phyloP scores from a whole-genome alignment of 768 basidiomycete genomes.

The Lactarius evosmus region DNA sequence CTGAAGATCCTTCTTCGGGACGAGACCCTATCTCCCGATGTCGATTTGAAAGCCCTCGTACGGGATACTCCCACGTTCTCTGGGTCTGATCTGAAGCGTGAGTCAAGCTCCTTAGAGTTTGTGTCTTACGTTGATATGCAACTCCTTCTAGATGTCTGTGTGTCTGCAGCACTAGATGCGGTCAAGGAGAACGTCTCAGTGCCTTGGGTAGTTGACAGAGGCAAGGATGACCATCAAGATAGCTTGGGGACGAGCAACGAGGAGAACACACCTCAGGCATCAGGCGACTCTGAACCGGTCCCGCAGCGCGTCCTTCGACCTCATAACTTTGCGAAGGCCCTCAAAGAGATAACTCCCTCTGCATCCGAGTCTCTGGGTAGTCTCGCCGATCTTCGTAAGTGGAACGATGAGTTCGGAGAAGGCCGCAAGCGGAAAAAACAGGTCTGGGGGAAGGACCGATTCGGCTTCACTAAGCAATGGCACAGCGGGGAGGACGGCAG shows the following conservation, averaged over 20 bases:
- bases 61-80: slow-evolving; percentile 83
- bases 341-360: slow-evolving; percentile 88
- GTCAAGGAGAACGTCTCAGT: slow-evolving; percentile 81
- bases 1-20: slow-evolving; percentile 83
- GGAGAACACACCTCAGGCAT: neutral
- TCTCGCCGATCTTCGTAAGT: slow-evolving; percentile 72
- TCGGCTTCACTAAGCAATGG: slow-evolving; percentile 70
- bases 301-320: slow-evolving; percentile 43
- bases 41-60: slow-evolving; percentile 59
- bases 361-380: slow-evolving; percentile 79
- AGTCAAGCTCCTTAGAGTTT: slow-evolving; percentile 33
- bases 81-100: slow-evolving; percentile 93
- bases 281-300: slow-evolving; percentile 1
- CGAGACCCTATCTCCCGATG: slow-evolving; percentile 63
- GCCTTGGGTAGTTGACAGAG: slow-evolving; percentile 56
- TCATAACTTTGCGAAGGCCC: slow-evolving; percentile 77
- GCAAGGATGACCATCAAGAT: neutral
- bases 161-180: slow-evolving; percentile 86
- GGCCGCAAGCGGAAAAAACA: slow-evolving; percentile 64
- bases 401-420: slow-evolving; percentile 95
- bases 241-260: neutral
- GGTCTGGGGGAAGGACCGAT: slow-evolving; percentile 84
- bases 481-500: slow-evolving; percentile 43
- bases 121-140: neutral
- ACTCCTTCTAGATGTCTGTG: slow-evolving; percentile 69